Evolutionary conservation across 164 flowering plant genomes (phyloP), one percentile per base, ranked within the genome.

Genomic region (Taxillus chinensis): DNA sequence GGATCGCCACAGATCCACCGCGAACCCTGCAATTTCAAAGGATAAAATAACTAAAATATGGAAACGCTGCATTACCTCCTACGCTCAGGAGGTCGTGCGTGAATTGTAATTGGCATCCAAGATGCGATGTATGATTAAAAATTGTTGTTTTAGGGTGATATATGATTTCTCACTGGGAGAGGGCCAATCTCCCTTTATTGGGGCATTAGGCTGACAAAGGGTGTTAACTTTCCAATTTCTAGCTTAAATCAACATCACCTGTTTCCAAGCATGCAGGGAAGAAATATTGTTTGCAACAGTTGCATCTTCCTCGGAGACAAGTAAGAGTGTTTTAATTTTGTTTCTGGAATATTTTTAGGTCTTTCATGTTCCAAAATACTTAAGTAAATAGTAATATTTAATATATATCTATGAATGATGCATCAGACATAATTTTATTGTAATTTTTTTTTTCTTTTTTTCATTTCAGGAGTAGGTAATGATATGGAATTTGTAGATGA

Each of bases 211-310:
- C n/a, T 45, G 45, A 16, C 15, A 49, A 59, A 41, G 64, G 43
- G 55, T 40, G 16, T 54, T 14, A 7, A 3, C 51, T 48, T 11
- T 59, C 52, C 10, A 41, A 65, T 27, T 64, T 50, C 37, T 64
- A 57, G 15, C 64, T 61, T 64, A 46, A 55, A 49, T 70, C 52
- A 4, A 7, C 45, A 40, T 76, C 63, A 64, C 67, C 58, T 54
- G 61, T 68, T 73, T 76, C 62, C 64, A 66, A 72, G 75, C 68
- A 74, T 81, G 95, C 91, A 82, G 95, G 87, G 70, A 46, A 71
- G 74, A 62, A 71, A 41, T 69, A 63, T 80, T 62, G 55, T 83
- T 75, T 78, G 74, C 79, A 60, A 81, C 77, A 67, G 77, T 75
- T 75, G 61, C 80, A 64, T 75, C 74, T 76, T 59, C 67, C 80